Conservation (phyloP, 2,329 filamentous ascomycete species). For the Ophiostoma pallidulum region DNA sequence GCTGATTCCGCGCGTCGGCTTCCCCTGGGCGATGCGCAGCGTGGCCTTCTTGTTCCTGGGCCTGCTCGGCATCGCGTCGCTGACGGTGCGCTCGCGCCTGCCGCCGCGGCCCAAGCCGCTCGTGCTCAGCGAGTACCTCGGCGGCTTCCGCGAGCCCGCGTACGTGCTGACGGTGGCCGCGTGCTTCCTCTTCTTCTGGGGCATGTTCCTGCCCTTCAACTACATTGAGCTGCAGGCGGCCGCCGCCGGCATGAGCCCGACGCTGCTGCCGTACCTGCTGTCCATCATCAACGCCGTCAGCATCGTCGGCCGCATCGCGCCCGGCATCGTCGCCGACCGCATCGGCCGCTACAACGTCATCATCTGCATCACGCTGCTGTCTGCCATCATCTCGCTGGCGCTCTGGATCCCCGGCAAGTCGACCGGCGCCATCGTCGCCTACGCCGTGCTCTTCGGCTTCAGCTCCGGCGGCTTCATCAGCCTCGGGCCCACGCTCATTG, state of each 20-base stretch:
- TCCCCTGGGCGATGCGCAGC: slow-evolving; percentile 30
- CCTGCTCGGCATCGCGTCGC: slow-evolving; percentile 23
- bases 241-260: slow-evolving; percentile 31
- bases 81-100: slow-evolving; percentile 28
- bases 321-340: slow-evolving; percentile 36
- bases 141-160: slow-evolving; percentile 36
- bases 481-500: slow-evolving; percentile 46
- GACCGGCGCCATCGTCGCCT: slow-evolving; percentile 48
- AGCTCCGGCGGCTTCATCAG: slow-evolving; percentile 54
- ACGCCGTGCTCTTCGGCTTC: slow-evolving; percentile 55
- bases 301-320: slow-evolving; percentile 42
- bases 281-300: slow-evolving; percentile 48
- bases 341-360: slow-evolving; percentile 32
- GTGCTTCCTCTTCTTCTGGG: slow-evolving; percentile 47
- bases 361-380: slow-evolving; percentile 37
- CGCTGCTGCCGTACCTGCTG: slow-evolving; percentile 37
- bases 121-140: slow-evolving; percentile 35
- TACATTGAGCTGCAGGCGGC: slow-evolving; percentile 41
- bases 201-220: slow-evolving; percentile 46
- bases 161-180: slow-evolving; percentile 34
- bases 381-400: slow-evolving; percentile 29
- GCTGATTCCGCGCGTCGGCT: slow-evolving; percentile 36
- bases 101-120: slow-evolving; percentile 30
- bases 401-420: slow-evolving; percentile 34
- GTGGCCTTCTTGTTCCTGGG: slow-evolving; percentile 29